These are phyloP conservation scores for Parastagonospora avenae DNA, from an alignment of 2,329 filamentous ascomycete species.

Conservation along the genomic window DNA sequence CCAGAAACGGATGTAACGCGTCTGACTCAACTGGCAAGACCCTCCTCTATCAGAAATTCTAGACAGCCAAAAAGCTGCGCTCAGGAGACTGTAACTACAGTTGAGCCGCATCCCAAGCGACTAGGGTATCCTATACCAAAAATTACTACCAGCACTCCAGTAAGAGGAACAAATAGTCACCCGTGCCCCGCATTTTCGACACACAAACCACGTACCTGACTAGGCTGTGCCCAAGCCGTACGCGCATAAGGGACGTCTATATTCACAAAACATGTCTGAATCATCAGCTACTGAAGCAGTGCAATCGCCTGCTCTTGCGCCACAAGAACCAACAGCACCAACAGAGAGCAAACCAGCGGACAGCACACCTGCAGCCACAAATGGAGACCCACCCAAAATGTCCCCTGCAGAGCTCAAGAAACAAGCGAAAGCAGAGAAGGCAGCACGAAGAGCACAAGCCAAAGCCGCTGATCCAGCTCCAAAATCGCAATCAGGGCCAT, in stretches of 20 bases:
- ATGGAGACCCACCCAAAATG: constrained; percentile 57
- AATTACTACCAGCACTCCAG: too few species aligned
- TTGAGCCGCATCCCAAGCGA: background rate
- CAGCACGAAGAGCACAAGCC: constrained; percentile 76
- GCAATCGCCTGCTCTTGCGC: constrained; percentile 13
- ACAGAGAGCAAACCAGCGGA: constrained; percentile 4
- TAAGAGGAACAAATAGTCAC: background rate
- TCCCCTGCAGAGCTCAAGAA: constrained; percentile 85
- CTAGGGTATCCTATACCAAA: constrained; percentile 1
- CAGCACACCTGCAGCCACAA: constrained; percentile 17
- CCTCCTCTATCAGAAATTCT: constrained; percentile 18
- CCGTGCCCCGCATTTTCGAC: constrained; percentile 14
- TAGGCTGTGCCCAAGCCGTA: constrained; percentile 1
- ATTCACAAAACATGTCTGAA: constrained; percentile 32
- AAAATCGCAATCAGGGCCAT: constrained; percentile 43
- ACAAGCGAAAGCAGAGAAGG: constrained; percentile 88
- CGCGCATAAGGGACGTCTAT: background rate
- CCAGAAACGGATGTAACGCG: constrained; percentile 4
- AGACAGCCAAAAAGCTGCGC: background rate
- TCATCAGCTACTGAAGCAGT: constrained; percentile 20
- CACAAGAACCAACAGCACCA: constrained; percentile 9
- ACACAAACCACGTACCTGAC: constrained; percentile 3
- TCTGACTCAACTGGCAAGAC: too few species aligned
- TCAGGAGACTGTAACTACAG: background rate
- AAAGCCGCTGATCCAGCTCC: constrained; percentile 52